Evolutionary conservation across 139 green algal genomes (phyloP).

Genomic region (Trebouxia sp.): DNA sequence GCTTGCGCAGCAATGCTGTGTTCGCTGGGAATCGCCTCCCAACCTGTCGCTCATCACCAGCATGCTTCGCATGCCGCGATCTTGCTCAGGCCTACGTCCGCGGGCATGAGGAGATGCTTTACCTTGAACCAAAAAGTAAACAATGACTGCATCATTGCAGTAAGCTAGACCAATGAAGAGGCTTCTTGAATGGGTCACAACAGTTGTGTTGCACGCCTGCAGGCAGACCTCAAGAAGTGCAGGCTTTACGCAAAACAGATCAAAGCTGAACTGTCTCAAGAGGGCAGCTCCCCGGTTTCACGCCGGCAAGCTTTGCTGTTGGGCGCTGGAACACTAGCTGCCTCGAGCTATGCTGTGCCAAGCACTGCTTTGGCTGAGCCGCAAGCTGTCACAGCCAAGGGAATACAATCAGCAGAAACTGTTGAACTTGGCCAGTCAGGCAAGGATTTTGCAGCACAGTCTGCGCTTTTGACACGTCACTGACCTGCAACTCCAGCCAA

Average conservation of each 20-base stretch:
- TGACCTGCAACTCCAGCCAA: neutral
- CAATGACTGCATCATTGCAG: no score
- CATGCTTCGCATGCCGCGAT: no score
- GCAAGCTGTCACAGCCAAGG: neutral
- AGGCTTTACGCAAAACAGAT: neutral
- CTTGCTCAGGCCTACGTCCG: no score
- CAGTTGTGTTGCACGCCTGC: no score
- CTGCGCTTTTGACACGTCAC: neutral
- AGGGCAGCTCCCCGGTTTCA: neutral
- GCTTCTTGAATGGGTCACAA: no score
- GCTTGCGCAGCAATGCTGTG: no score
- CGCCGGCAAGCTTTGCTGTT: constrained; percentile 11
- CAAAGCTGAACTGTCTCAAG: neutral
- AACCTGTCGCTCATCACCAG: no score
- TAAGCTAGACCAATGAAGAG: no score
- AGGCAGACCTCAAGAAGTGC: neutral
- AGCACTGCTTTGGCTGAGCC: neutral
- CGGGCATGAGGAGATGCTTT: no score
- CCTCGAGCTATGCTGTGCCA: neutral
- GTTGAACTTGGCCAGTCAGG: constrained; percentile 22
- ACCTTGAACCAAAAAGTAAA: no score
- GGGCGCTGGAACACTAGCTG: neutral
- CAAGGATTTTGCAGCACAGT: neutral
- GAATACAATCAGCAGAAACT: constrained; percentile 6
- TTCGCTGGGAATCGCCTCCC: no score